Evolutionary conservation across 495 filamentous ascomycete genomes (phyloP), one percentile per base, ranked within the genome.

Genomic region (Evansstolkia leycettana): DNA sequence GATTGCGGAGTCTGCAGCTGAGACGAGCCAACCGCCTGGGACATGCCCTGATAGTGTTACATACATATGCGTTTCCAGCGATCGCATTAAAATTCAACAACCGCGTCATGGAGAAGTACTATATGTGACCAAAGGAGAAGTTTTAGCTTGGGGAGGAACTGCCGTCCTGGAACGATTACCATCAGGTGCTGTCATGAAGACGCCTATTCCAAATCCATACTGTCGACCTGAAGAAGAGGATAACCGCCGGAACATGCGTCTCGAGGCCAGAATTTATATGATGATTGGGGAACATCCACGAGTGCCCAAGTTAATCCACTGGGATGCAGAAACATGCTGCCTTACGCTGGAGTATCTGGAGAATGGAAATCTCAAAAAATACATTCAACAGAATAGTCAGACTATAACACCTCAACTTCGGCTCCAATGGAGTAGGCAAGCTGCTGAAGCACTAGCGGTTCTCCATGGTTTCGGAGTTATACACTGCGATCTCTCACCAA

Each of bases 401-500:
- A 16, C 31, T 10, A 19, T 31, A 30, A 17, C 3, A 7, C 13
- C 12, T 9, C 17, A 33, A 34, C 41, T 41, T 12, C 48, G 45
- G 9, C 33, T 42, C 17, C 46, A 28, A 28, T 52, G 47, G 49
- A 35, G 27, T 2, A 31, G 27, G 25, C 34, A 50, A 25, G 47
- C 49, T 15, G 39, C 42, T 19, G 47, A 50, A 41, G 49, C 35
- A n/a, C 24, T 52, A 28, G 29, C 36, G 11, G 24, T 50, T 8
- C 34, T 52, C 28, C 49, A 52, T 36, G 13, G 23, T 26, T 15
- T 34, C 15, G 25, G 39, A 16, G 36, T 52, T n/a, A 31, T 52
- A 35, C 49, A 52, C 29, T 50, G 47, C 37, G 49, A 52, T 27
- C 12, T 52, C 13, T 18, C 31, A 12, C 47, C 49, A 20, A 40